A percentile compares a stretch with the other conserved stretches of the same genome.
Evolutionary conservation across 1,139 yeast species (phyloP).

Genomic region (Blastobotrys serpentis): DNA sequence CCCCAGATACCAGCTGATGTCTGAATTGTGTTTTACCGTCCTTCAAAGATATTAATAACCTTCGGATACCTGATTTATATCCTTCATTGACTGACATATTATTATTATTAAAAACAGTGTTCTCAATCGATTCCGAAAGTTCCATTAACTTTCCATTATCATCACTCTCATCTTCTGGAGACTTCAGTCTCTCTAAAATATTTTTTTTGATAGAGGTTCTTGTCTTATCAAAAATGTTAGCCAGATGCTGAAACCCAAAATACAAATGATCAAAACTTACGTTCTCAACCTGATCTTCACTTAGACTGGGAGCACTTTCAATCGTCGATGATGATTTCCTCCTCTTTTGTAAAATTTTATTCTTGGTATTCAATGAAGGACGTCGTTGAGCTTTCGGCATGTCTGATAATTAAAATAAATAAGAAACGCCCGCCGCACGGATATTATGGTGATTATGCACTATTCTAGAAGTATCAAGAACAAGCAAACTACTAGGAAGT

Average conservation of each 20-base stretch:
- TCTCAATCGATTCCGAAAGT: conserved; percentile 24
- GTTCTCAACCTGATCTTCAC: conserved; percentile 23
- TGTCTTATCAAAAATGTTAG: too few relatives aligned
- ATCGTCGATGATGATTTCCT: not conserved
- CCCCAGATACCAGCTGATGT: conserved; percentile 18
- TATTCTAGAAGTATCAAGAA: too few relatives aligned
- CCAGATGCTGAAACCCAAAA: too few relatives aligned
- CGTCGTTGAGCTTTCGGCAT: conserved; percentile 2
- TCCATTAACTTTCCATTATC: conserved; percentile 2
- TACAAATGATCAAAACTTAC: too few relatives aligned
- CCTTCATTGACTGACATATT: conserved; percentile 18
- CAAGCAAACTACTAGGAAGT: too few relatives aligned
- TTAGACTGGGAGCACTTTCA: conserved; percentile 13
- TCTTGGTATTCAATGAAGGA: conserved; percentile 2
- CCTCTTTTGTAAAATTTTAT: not conserved
- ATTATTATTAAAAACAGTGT: conserved; percentile 19
- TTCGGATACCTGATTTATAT: conserved; percentile 25
- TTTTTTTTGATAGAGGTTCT: conserved; percentile 8
- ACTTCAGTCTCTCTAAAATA: conserved; percentile 1
- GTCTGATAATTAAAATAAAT: not conserved
- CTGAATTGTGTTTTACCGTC: conserved; percentile 24
- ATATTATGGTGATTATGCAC: not conserved
- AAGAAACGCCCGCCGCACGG: conserved; percentile 1
- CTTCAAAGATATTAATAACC: conserved; percentile 23
- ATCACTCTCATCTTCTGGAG: conserved; percentile 4